Percentiles rank a stretch among this genome's conserved stretches.
These are phyloP conservation scores for Trypanosoma brucei DNA, from an alignment of 208 protist genomes.

Conservation along the genomic window DNA sequence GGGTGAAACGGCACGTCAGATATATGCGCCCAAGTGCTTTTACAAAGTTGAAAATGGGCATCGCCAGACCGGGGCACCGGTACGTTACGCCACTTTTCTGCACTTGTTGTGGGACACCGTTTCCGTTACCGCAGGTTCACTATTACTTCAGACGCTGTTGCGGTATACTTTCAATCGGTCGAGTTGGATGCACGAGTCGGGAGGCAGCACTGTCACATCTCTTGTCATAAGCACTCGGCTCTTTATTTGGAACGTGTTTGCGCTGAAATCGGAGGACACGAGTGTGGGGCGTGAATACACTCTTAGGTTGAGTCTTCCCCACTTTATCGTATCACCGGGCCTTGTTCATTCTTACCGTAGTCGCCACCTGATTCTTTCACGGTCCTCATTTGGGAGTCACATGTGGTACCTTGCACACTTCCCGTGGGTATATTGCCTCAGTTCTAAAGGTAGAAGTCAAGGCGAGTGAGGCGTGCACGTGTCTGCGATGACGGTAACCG, in stretches of 20 bases:
- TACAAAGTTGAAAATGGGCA: slow-evolving; percentile 38
- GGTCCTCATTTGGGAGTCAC: slow-evolving; percentile 31
- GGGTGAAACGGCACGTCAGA: slow-evolving; percentile 41
- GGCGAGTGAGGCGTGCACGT: neutral
- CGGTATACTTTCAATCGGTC: slow-evolving; percentile 42
- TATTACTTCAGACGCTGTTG: slow-evolving; percentile 39
- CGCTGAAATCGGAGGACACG: slow-evolving; percentile 13
- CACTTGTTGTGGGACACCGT: slow-evolving; percentile 26
- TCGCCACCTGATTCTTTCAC: slow-evolving; percentile 44
- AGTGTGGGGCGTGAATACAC: slow-evolving; percentile 21
- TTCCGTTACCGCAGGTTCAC: slow-evolving; percentile 29
- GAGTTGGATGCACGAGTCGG: slow-evolving; percentile 30
- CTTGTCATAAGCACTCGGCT: slow-evolving; percentile 66
- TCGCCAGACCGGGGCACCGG: neutral
- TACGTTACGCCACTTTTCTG: slow-evolving; percentile 17
- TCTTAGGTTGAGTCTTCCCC: slow-evolving; percentile 32
- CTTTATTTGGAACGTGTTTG: slow-evolving; percentile 48
- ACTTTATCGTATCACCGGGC: slow-evolving; percentile 8
- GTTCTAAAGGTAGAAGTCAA: slow-evolving; percentile 17
- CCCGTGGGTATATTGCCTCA: slow-evolving; percentile 35
- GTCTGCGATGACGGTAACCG: neutral
- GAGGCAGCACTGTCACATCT: slow-evolving; percentile 28
- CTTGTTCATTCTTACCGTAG: slow-evolving; percentile 51
- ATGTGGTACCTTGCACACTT: slow-evolving; percentile 73
- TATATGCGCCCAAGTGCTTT: slow-evolving; percentile 52